Evolutionary conservation across 352 stramenopile genomes (phyloP).

Genomic region (Globisporangium perplexum): DNA sequence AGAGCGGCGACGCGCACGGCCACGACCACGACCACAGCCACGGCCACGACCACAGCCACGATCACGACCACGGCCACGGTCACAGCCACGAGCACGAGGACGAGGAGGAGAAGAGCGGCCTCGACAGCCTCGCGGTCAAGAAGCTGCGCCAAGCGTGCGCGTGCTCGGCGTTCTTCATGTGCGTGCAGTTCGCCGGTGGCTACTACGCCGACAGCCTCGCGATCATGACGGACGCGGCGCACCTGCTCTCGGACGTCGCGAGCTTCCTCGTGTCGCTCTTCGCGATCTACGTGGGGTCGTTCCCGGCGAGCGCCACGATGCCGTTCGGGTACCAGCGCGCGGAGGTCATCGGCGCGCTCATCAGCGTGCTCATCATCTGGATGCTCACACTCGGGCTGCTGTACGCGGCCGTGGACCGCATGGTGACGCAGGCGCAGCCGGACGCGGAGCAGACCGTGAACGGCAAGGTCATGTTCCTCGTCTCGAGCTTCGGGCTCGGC

Average conservation of each 20-base stretch:
- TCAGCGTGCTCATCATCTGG: constrained; percentile 93
- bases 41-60: constrained; percentile 44
- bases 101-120: constrained; percentile 9
- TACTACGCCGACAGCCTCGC: constrained; percentile 93
- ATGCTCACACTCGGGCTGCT: constrained; percentile 91
- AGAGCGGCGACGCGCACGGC: constrained; percentile 19
- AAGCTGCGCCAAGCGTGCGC: constrained; percentile 70
- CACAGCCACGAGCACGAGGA: constrained; percentile 40
- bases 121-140: constrained; percentile 20
- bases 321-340: constrained; percentile 96
- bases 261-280: constrained; percentile 82
- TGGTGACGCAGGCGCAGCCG: constrained; percentile 43
- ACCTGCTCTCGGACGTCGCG: constrained; percentile 72
- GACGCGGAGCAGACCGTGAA: constrained; percentile 69
- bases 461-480: constrained; percentile 93
- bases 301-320: constrained; percentile 50
- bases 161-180: constrained; percentile 93
- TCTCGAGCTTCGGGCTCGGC: constrained; percentile 91
- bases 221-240: constrained; percentile 90
- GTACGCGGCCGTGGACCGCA: constrained; percentile 85
- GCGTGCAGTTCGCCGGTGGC: constrained; percentile 93
- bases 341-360: constrained; percentile 94
- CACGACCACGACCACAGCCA: constrained; percentile 22
- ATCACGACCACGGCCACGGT: constrained; percentile 18
- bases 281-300: constrained; percentile 65